phyloP scores from a whole-genome alignment of 768 basidiomycete genomes.

The Neoboletus subvelutipes region DNA sequence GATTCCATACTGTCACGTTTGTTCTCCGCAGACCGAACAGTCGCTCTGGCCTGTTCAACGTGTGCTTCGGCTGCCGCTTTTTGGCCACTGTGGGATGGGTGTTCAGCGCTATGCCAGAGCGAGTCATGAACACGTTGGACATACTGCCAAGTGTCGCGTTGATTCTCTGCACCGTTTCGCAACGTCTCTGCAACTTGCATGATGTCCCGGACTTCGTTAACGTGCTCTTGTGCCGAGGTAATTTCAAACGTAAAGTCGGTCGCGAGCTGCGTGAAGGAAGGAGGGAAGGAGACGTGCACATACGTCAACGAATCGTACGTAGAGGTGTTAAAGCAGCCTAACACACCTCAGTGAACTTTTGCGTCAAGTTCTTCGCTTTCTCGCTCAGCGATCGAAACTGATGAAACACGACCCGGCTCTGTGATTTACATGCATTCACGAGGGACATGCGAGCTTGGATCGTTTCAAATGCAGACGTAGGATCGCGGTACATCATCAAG shows the following conservation, averaged over 20 bases:
- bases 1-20: constrained; percentile 15
- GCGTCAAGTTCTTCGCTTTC: constrained; percentile 11
- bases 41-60: constrained; percentile 12
- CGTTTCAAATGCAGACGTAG: neutral
- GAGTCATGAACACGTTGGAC: neutral
- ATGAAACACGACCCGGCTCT: constrained; percentile 3
- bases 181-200: neutral
- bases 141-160: constrained; percentile 9
- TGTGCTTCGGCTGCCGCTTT: constrained; percentile 2
- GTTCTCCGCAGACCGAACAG: constrained; percentile 9
- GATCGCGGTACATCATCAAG: neutral
- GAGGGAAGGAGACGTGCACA: neutral
- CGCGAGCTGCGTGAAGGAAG: constrained; percentile 1
- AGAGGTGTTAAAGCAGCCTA: neutral
- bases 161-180: neutral
- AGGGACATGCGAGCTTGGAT: neutral
- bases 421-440: constrained; percentile 5
- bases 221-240: neutral
- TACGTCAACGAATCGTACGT: neutral
- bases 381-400: constrained; percentile 6
- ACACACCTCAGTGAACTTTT: constrained; percentile 6
- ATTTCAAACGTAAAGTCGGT: constrained; percentile 15
- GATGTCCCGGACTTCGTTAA: constrained; percentile 1
- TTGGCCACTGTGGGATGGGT: neutral
- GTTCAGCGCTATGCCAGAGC: neutral